Evolutionary conservation across 257 asterid species (phyloP).

Genomic region (Coffea eugenioides): DNA sequence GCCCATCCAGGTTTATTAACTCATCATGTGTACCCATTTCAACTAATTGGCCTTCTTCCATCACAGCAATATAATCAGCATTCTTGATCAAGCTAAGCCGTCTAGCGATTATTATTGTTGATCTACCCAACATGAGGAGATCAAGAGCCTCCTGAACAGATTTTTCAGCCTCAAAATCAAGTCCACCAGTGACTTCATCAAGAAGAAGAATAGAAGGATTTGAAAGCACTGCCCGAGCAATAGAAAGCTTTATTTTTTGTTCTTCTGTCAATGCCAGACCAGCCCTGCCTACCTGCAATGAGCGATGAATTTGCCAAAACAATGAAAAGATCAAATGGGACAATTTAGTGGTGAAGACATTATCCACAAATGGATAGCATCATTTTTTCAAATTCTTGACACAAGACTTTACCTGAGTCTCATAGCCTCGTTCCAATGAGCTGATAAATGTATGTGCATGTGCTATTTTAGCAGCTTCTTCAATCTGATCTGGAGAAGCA

Average conservation of each 20-base stretch:
- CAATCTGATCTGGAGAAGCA: conserved; percentile 86
- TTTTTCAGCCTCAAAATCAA: conserved; percentile 98
- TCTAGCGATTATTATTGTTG: conserved; percentile 95
- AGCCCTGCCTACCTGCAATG: conserved; percentile 83
- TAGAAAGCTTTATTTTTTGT: conserved; percentile 94
- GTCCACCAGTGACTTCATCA: conserved; percentile 99
- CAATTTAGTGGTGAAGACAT: conserved; percentile 1
- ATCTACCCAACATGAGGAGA: conserved; percentile 96
- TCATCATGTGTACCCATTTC: conserved; percentile 99
- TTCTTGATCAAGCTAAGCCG: conserved; percentile 87
- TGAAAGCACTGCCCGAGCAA: conserved; percentile 95
- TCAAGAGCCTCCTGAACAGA: conserved; percentile 95
- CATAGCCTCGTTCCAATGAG: conserved; percentile 88
- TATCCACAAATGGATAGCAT: conserved; percentile 17
- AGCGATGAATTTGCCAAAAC: conserved; percentile 20
- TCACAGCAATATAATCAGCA: conserved; percentile 98
- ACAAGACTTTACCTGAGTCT: conserved; percentile 70
- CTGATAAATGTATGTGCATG: conserved; percentile 99
- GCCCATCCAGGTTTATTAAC: conserved; percentile 87
- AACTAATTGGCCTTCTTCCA: conserved; percentile 99
- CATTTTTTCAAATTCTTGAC: not conserved
- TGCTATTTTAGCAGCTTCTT: conserved; percentile 98
- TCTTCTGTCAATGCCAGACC: conserved; percentile 86
- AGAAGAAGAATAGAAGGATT: conserved; percentile 93
- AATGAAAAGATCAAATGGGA: not conserved